phyloP scores from a whole-genome alignment of 768 basidiomycete species.

The Ramaria rubella region DNA sequence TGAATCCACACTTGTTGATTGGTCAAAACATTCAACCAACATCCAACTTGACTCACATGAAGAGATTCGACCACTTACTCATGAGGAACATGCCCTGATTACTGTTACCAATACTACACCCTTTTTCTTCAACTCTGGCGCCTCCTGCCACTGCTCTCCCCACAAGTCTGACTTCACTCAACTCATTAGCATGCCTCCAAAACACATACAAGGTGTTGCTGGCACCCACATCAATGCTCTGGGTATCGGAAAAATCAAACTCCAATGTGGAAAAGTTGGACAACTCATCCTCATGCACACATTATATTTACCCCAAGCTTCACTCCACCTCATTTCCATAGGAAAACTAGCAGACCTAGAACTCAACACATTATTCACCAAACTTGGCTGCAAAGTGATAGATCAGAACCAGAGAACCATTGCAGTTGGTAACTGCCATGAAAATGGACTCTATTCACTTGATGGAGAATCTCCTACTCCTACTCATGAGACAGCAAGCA shows the following conservation, averaged over 20 bases:
- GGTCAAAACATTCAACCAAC: background rate
- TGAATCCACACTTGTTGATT: background rate
- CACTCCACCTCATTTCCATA: constrained; percentile 15
- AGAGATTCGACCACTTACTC: no score
- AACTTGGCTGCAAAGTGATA: background rate
- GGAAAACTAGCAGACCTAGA: constrained; percentile 1
- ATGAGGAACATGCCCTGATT: no score
- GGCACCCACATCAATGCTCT: constrained; percentile 21
- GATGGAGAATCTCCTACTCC: background rate
- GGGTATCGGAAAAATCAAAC: constrained; percentile 22
- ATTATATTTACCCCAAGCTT: constrained; percentile 16
- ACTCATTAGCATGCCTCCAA: constrained; percentile 18
- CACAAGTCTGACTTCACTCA: constrained; percentile 20
- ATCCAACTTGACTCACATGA: no score
- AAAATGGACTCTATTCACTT: background rate
- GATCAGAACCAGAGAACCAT: background rate
- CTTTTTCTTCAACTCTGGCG: constrained; percentile 25
- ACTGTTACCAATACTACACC: constrained; percentile 1
- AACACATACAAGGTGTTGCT: constrained; percentile 23
- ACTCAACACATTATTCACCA: background rate
- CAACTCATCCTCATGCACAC: constrained; percentile 11
- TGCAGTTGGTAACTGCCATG: background rate
- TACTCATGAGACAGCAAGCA: background rate
- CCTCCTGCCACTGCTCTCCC: constrained; percentile 21
- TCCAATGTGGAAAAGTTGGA: constrained; percentile 13